A percentile compares a stretch with the other conserved stretches of the same genome.
Conservation (phyloP, 2,329 filamentous ascomycete species). For the Pyrenophora tritici-repentis region DNA sequence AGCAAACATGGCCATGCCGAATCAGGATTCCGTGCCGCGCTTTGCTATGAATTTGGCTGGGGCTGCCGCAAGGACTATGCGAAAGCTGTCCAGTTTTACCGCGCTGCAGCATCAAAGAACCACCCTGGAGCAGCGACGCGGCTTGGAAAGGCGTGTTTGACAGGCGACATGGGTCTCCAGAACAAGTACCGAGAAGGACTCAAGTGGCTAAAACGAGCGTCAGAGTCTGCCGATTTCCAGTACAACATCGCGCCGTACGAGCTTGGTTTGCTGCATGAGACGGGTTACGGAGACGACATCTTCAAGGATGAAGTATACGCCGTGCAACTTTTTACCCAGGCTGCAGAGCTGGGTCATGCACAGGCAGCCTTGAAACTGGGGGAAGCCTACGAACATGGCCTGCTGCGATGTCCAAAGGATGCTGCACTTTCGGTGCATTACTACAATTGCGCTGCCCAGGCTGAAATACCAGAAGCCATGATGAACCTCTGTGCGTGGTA, state of each 20-base stretch:
- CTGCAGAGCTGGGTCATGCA: slow-evolving; percentile 86
- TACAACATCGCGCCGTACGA: slow-evolving; percentile 95
- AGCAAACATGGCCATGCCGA: slow-evolving; percentile 98
- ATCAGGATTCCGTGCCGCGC: slow-evolving; percentile 86
- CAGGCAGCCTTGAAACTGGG: slow-evolving; percentile 88
- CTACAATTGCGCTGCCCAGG: slow-evolving; percentile 89
- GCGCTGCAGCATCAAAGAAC: slow-evolving; percentile 86
- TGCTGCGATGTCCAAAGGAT: slow-evolving; percentile 83
- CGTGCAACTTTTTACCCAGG: slow-evolving; percentile 90
- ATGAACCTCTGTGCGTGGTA: slow-evolving; percentile 99
- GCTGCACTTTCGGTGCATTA: slow-evolving; percentile 95
- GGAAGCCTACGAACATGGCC: slow-evolving; percentile 95
- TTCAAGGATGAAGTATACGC: slow-evolving; percentile 91
- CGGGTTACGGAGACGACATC: slow-evolving; percentile 90
- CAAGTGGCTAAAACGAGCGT: slow-evolving; percentile 94
- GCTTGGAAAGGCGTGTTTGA: slow-evolving; percentile 86
- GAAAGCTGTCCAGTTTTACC: slow-evolving; percentile 92
- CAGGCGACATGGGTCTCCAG: slow-evolving; percentile 81
- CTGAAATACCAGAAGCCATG: slow-evolving; percentile 84
- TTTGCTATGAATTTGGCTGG: slow-evolving; percentile 99
- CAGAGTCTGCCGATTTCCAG: slow-evolving; percentile 85
- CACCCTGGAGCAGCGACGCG: slow-evolving; percentile 95
- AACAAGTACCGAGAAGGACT: slow-evolving; percentile 88
- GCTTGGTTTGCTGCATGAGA: slow-evolving; percentile 84
- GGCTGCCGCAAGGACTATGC: slow-evolving; percentile 86